A percentile compares a stretch with the other conserved stretches of the same genome.
phyloP scores from a whole-genome alignment of 331 rosid genomes.

The Stylosanthes scabra region DNA sequence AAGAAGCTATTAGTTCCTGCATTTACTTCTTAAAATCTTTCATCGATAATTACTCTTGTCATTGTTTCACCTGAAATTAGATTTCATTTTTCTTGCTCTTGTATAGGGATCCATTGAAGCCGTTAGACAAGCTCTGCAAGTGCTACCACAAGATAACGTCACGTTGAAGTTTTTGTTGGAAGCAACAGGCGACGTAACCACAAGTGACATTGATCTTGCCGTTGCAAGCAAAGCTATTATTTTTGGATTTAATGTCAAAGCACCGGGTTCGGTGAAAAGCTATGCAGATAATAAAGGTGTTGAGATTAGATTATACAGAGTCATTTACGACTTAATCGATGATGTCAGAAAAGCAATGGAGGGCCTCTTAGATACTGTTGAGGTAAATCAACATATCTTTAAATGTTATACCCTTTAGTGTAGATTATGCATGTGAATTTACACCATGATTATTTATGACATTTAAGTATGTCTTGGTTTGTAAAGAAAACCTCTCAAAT shows the following conservation, averaged over 20 bases:
- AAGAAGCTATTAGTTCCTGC: conserved; percentile 9
- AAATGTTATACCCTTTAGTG: conserved; percentile 2
- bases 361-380: conserved; percentile 87
- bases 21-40: conserved; percentile 20
- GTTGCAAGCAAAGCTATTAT: conserved; percentile 87
- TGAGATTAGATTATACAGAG: conserved; percentile 87
- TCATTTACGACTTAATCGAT: conserved; percentile 91
- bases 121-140: conserved; percentile 90
- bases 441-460: conserved; percentile 3
- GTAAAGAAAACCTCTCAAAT: conserved; percentile 16
- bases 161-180: conserved; percentile 90
- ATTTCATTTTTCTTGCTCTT: conserved; percentile 35
- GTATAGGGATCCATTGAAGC: conserved; percentile 95
- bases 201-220: conserved; percentile 97
- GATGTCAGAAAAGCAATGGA: conserved; percentile 97
- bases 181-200: conserved; percentile 89
- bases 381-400: conserved; percentile 59
- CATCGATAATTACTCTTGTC: conserved; percentile 21
- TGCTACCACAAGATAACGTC: conserved; percentile 91
- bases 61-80: conserved; percentile 32
- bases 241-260: conserved; percentile 85
- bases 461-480: conserved; percentile 16
- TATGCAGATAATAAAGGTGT: conserved; percentile 86
- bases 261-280: conserved; percentile 83
- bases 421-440: conserved; percentile 25